Conservation (phyloP, 2,329 filamentous ascomycete species). For the Paraconiothyrium sp. region DNA sequence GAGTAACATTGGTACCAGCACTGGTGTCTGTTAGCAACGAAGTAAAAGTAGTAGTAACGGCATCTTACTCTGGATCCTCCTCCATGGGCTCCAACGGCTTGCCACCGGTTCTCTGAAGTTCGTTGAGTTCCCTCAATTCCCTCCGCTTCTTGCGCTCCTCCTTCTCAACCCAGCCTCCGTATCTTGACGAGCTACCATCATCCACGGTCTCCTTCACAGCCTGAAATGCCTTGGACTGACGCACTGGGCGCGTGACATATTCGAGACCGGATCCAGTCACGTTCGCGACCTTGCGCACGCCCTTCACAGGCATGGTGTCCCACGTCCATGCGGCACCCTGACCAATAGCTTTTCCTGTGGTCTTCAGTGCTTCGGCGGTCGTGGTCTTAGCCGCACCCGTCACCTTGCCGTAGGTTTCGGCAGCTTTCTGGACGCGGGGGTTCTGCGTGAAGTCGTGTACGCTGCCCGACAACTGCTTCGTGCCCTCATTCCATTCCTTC, state of each 20-base stretch:
- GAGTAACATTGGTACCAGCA: conserved; percentile 89
- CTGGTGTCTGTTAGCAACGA: conserved; percentile 58
- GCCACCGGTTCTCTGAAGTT: conserved; percentile 62
- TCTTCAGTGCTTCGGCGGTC: conserved; percentile 82
- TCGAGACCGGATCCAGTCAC: conserved; percentile 88
- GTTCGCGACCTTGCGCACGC: conserved; percentile 84
- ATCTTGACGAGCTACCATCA: conserved; percentile 93
- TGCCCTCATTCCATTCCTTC: conserved; percentile 99
- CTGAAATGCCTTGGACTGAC: conserved; percentile 94
- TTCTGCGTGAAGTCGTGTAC: conserved; percentile 94
- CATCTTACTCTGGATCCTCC: conserved; percentile 86
- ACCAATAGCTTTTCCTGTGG: conserved; percentile 85
- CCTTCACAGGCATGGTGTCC: conserved; percentile 94
- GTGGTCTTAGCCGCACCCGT: conserved; percentile 83
- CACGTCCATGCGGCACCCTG: conserved; percentile 96
- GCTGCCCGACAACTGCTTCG: conserved; percentile 88
- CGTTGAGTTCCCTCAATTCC: conserved; percentile 74
- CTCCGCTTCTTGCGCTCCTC: conserved; percentile 86
- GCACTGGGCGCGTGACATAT: conserved; percentile 92
- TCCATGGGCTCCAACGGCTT: conserved; percentile 62
- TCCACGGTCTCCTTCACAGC: conserved; percentile 94
- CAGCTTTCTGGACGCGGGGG: conserved; percentile 85
- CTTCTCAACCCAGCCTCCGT: conserved; percentile 96
- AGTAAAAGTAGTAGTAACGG: conserved; percentile 3
- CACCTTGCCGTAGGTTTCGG: conserved; percentile 86